Evolutionary conservation across 257 asterid species (phyloP).

Genomic region (Gentiana macrophylla): DNA sequence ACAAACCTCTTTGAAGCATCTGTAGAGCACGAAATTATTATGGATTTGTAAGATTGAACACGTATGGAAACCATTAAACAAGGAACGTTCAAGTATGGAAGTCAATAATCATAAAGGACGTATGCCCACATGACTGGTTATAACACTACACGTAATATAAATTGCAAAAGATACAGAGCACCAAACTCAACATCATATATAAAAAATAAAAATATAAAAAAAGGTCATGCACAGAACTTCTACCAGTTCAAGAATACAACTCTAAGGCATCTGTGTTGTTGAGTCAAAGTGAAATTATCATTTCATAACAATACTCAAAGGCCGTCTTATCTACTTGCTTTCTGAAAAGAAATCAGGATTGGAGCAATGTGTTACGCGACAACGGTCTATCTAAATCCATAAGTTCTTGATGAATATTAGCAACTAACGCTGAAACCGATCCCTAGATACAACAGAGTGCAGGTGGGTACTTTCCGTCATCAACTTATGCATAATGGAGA

Average conservation of each 20-base stretch:
- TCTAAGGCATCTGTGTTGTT: too few relatives aligned
- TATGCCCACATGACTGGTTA: too few relatives aligned
- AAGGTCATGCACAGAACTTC: too few relatives aligned
- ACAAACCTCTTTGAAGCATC: conserved; percentile 39
- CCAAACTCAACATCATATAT: background rate
- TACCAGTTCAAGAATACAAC: too few relatives aligned
- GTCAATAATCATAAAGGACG: too few relatives aligned
- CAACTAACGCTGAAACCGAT: background rate
- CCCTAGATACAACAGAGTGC: background rate
- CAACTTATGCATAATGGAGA: background rate
- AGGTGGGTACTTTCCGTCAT: background rate
- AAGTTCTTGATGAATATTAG: background rate
- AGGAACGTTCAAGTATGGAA: too few relatives aligned
- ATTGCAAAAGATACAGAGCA: background rate
- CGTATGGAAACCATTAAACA: conserved; percentile 1
- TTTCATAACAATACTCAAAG: too few relatives aligned
- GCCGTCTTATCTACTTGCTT: background rate
- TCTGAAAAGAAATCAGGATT: background rate
- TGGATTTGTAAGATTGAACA: conserved; percentile 50
- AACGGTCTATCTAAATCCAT: background rate
- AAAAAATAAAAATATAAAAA: background rate
- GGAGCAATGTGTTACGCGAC: background rate
- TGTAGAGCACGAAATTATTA: conserved; percentile 63
- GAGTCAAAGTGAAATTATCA: too few relatives aligned
- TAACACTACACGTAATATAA: too few relatives aligned